Base-by-base conservation (phyloP, 257 asterid species). In the Hygrophila difformis region DNA sequence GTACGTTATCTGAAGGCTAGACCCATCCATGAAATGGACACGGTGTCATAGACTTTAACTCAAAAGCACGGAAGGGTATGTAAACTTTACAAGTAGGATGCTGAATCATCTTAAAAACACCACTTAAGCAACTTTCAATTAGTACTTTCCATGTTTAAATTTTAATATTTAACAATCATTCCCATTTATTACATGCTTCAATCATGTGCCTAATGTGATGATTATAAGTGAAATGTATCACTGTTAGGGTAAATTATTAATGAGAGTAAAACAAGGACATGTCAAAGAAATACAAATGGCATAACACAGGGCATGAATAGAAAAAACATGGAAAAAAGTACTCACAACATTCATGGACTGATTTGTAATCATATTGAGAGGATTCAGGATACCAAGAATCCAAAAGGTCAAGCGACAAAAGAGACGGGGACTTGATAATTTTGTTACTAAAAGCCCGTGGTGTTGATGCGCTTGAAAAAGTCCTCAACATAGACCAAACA, bases 351-450 rank as follows among this genome's bases (percentile, higher is more conserved):
- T 70, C 69, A 52, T 28, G 39, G 54, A 14, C 14, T 24, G 68
- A 26, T 3, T 60, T 49, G 23, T 17, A 55, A 6, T 63, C 56
- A 45, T 63, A 50, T 19, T 46, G 51, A 44, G 53, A 47, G 19
- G 64, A 49, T 43, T 18, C 24, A 16, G 71, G 57, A 66, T 66
- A 55, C 84, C 88, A 84, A 12, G 68, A 47, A 53, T 84, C 93
- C 3, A 59, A 67, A 57, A 53, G 56, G 67, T 84, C 93, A 50
- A 84, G 76, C 16, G 86, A 81, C 49, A 49, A 60, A 56, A 81
- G 85, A 52, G 73, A 31, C 12, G 93, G 95, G 17, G 86, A 75
- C 71, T 61, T 55, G 37, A 81, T 17, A 40, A 66, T 72, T 22
- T 48, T 56, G 55, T 40, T 56, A 54, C 73, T 73, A 20, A 75